Conservation (phyloP, 2,329 filamentous ascomycete genomes). For the Westerdykella aurantiaca region DNA sequence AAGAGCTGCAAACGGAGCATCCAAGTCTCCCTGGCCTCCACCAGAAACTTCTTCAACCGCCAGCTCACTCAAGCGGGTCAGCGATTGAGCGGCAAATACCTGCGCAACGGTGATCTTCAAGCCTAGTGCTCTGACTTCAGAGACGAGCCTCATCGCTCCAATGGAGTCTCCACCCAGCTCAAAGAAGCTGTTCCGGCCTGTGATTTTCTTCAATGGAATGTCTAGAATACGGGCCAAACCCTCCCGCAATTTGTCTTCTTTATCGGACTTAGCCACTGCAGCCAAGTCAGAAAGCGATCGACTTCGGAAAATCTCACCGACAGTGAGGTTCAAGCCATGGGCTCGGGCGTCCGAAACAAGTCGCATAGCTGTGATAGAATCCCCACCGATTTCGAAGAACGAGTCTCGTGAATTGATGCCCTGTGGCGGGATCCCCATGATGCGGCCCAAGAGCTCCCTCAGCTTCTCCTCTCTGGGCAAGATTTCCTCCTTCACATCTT, state of each 20-base stretch:
- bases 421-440: constrained; percentile 22
- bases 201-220: constrained; percentile 32
- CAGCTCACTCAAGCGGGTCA: constrained; percentile 28
- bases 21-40: constrained; percentile 15
- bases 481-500: constrained; percentile 1
- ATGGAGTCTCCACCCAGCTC: constrained; percentile 45
- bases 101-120: constrained; percentile 40
- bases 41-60: constrained; percentile 31
- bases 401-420: constrained; percentile 37
- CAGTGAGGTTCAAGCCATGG: constrained; percentile 35
- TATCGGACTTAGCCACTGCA: constrained; percentile 36
- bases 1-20: constrained; percentile 50
- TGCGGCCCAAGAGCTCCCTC: constrained; percentile 17
- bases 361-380: constrained; percentile 44
- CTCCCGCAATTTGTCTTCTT: constrained; percentile 25
- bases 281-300: constrained; percentile 50
- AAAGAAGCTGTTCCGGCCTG: constrained; percentile 40
- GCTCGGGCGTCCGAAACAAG: constrained; percentile 37
- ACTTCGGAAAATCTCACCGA: constrained; percentile 41
- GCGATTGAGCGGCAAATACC: constrained; percentile 41
- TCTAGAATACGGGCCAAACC: constrained; percentile 26
- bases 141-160: constrained; percentile 42
- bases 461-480: constrained; percentile 27
- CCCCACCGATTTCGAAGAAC: constrained; percentile 45
- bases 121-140: constrained; percentile 33